phyloP scores from a whole-genome alignment of 352 stramenopile genomes.

The Globisporangium abappressorium region DNA sequence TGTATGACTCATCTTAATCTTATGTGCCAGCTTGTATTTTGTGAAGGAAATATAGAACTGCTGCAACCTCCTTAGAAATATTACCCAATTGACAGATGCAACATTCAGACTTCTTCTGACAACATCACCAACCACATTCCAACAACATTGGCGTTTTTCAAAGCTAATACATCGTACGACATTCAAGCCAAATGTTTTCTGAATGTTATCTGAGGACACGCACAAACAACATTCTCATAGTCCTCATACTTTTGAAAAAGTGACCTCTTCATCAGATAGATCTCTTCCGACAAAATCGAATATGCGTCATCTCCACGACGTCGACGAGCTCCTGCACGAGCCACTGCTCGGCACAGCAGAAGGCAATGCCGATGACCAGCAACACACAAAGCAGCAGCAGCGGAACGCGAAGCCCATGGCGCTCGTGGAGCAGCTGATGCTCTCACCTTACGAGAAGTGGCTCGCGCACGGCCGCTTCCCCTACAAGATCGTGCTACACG shows the following conservation, averaged over 20 bases:
- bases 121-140: not conserved
- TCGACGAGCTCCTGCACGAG: constrained; percentile 7
- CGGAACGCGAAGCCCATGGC: constrained; percentile 27
- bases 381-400: not conserved
- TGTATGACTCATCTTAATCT: no score
- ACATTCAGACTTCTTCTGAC: not conserved
- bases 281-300: not conserved
- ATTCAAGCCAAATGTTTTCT: not conserved
- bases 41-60: no score
- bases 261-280: not conserved
- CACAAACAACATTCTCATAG: not conserved
- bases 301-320: not conserved
- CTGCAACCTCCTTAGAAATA: no score
- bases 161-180: not conserved
- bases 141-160: not conserved
- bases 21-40: no score
- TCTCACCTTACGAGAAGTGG: constrained; percentile 87
- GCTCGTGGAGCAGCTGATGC: constrained; percentile 48
- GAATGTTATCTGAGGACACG: not conserved
- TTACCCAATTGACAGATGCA: not conserved
- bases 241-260: no score
- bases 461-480: constrained; percentile 63
- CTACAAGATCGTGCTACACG: constrained; percentile 81
- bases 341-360: constrained; percentile 15
- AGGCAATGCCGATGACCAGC: not conserved